phyloP scores from a whole-genome alignment of 495 filamentous ascomycete genomes.

The Cenococcum geophilum region DNA sequence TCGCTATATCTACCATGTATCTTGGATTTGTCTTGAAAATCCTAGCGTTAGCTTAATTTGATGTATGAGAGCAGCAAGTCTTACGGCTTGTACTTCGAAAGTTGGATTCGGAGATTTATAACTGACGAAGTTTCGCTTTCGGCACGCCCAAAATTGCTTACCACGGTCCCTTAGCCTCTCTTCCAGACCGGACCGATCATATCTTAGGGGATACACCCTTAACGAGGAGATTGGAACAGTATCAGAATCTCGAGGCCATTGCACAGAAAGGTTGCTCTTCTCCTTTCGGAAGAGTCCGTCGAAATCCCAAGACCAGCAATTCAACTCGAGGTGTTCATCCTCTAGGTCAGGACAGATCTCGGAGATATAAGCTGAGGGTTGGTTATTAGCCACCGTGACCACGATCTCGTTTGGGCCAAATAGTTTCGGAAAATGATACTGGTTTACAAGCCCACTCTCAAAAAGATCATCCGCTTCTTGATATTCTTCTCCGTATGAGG shows the following conservation, averaged over 20 bases:
- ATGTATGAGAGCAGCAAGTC: no score
- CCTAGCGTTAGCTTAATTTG: no score
- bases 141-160: not conserved
- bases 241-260: not conserved
- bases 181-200: not conserved
- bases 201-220: not conserved
- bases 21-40: not conserved
- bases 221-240: not conserved
- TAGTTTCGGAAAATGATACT: not conserved
- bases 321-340: not conserved
- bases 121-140: not conserved
- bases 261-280: not conserved
- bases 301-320: not conserved
- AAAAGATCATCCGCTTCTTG: not conserved
- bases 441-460: not conserved
- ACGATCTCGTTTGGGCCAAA: not conserved
- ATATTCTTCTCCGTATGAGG: not conserved
- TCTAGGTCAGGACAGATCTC: not conserved
- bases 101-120: not conserved
- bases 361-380: not conserved
- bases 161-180: not conserved
- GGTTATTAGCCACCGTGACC: not conserved
- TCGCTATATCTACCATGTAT: slow-evolving; percentile 2
- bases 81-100: no score
- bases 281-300: not conserved